phyloP scores from a whole-genome alignment of 2,329 filamentous ascomycete genomes.

The Penicillium sp. region DNA sequence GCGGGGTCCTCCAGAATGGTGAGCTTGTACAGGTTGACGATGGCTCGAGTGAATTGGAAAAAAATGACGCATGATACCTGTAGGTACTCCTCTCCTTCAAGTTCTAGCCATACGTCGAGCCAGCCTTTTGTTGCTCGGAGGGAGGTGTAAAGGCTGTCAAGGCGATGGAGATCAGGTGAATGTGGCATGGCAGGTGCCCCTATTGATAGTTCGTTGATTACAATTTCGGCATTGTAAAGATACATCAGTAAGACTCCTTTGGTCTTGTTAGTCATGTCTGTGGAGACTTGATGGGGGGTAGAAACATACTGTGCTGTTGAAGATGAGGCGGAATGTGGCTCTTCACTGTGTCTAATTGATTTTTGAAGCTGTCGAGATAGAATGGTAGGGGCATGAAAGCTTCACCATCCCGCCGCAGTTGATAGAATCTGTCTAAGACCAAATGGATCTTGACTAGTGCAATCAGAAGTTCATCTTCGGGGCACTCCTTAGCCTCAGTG shows the following conservation, averaged over 20 bases:
- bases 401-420: constrained; percentile 14
- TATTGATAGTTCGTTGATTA: constrained; percentile 18
- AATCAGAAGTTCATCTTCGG: constrained; percentile 45
- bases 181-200: constrained; percentile 12
- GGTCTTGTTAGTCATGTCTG: constrained; percentile 1
- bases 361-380: constrained; percentile 18
- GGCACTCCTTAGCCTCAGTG: constrained; percentile 39
- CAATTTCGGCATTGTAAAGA: constrained; percentile 15
- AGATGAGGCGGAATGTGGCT: constrained; percentile 15
- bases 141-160: constrained; percentile 18
- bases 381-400: constrained; percentile 6
- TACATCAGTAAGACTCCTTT: constrained; percentile 12
- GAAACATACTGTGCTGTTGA: constrained; percentile 16
- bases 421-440: constrained; percentile 17
- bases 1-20: constrained; percentile 21
- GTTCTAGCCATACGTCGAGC: constrained; percentile 15
- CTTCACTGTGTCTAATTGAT: constrained; percentile 17
- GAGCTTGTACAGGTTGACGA: constrained; percentile 20
- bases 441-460: constrained; percentile 19
- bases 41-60: constrained; percentile 18
- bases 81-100: constrained; percentile 10
- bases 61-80: constrained; percentile 17
- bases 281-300: background rate
- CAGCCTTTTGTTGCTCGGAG: constrained; percentile 19
- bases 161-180: constrained; percentile 16